Evolutionary conservation across 768 basidiomycete species (phyloP), one percentile per base, ranked within the genome.

Genomic region (Pholiota microspora): DNA sequence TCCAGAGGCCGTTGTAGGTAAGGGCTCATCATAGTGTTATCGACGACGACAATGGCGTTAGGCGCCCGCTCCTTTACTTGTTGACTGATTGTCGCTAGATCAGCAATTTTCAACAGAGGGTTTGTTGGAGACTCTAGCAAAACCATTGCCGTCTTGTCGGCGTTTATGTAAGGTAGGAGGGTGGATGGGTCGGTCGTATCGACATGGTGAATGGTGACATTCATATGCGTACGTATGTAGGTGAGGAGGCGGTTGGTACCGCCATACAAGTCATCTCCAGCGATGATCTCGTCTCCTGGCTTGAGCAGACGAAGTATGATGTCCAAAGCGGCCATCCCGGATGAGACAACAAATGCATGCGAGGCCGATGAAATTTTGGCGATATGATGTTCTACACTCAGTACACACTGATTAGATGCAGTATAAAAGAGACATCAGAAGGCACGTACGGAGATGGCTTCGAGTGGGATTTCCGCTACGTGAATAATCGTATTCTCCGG

Each of bases 1-100:
- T 98, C 94, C 32, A 98, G 81, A 9, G 97, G 97, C 54, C 95
- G 77, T 67, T 96, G 94, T 7, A 98, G 78, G 71, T 98, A 98
- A 13, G 97, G 96, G 66, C 94, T 97, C 96, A 98, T 98, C 97
- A 98, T 98, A 56, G 97, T 98, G 68, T 99, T 98, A 70, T 98
- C 97, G 18, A 94, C 93, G 32, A 95, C 89, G 50, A 95, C 74
- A 61, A 94, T 62, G 1, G 93, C 94, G 64, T 89, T 82, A 7
- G 88, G 86, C 15, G 88, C 88, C 46, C 80, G 80, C 63, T 88
- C 84, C 66, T 95, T 94, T 60, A 96, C 91, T 61, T 92, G 80
- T 51, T 82, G 79, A 61, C 88, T 84, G 63, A 99, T 96, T 24
- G 76, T 77, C 5, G 87, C 88, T 48, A 99, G 78, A 71, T 98